Evolutionary conservation across 768 basidiomycete genomes (phyloP).

Genomic region (Tulasnella calospora): DNA sequence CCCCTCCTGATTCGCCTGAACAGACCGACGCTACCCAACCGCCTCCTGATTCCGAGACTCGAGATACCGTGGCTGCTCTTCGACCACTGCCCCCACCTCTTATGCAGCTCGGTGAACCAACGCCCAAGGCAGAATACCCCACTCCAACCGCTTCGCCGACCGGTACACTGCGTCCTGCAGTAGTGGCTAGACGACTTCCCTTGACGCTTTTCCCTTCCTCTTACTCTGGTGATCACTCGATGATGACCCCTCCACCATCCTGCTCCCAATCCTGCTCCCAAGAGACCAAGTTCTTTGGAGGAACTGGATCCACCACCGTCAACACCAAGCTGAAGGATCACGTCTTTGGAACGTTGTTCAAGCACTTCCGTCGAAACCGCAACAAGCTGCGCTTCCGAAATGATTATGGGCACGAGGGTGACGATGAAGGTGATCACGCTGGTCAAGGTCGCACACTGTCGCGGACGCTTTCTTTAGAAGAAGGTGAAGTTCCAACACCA

Average conservation of each 20-base stretch:
- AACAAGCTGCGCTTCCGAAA: background rate
- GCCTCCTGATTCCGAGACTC: background rate
- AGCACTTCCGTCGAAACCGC: conserved; percentile 52
- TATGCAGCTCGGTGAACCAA: background rate
- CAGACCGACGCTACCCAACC: background rate
- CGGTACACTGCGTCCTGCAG: background rate
- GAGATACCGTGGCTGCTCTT: background rate
- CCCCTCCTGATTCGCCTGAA: background rate
- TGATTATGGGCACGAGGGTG: background rate
- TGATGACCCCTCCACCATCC: conserved; percentile 19
- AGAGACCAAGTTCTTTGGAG: conserved; percentile 63
- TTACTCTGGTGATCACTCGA: background rate
- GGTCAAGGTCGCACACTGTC: background rate
- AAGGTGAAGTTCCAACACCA: conserved; percentile 31
- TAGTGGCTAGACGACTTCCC: background rate
- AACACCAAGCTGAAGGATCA: conserved; percentile 94
- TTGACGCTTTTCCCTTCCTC: background rate
- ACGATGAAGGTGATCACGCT: conserved; percentile 2
- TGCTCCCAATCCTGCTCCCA: background rate
- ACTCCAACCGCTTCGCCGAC: background rate
- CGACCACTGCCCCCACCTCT: background rate
- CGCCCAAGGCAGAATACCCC: background rate
- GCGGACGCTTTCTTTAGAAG: background rate
- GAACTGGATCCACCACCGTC: conserved; percentile 87
- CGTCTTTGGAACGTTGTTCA: conserved; percentile 84